These are phyloP conservation scores for Tolypocladium paradoxum DNA, from an alignment of 2,329 filamentous ascomycete species.

Conservation along the genomic window DNA sequence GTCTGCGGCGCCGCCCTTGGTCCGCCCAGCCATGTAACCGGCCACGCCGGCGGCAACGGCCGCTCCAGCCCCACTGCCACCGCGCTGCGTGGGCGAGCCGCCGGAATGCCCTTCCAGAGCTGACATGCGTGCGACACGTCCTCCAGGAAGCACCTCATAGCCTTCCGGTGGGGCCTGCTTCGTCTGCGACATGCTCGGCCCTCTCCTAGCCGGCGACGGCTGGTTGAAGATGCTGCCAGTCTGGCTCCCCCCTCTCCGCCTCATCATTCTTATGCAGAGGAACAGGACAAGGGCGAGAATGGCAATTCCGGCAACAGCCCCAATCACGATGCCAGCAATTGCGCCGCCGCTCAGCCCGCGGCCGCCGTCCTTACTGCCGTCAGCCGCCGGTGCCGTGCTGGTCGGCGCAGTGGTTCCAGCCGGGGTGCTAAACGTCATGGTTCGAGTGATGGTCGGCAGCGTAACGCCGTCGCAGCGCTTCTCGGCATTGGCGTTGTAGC, in stretches of 20 bases:
- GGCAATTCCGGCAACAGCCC: slow-evolving; percentile 59
- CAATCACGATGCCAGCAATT: slow-evolving; percentile 85
- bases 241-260: slow-evolving; percentile 48
- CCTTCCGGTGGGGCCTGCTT: slow-evolving; percentile 33
- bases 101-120: slow-evolving; percentile 70
- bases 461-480: slow-evolving; percentile 63
- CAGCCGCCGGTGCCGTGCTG: slow-evolving; percentile 8
- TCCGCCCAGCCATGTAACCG: slow-evolving; percentile 32
- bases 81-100: slow-evolving; percentile 46
- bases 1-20: slow-evolving; percentile 31
- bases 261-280: slow-evolving; percentile 44
- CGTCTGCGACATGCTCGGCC: slow-evolving; percentile 29
- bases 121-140: slow-evolving; percentile 90
- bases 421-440: slow-evolving; percentile 46
- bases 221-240: slow-evolving; percentile 78
- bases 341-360: slow-evolving; percentile 62
- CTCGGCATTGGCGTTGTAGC: slow-evolving; percentile 69
- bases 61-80: slow-evolving; percentile 13
- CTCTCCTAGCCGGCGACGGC: slow-evolving; percentile 59
- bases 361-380: slow-evolving; percentile 17
- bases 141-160: slow-evolving; percentile 71
- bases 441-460: slow-evolving; percentile 64
- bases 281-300: slow-evolving; percentile 61
- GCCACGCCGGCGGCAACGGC: slow-evolving; percentile 24
- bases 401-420: slow-evolving; percentile 26